Base-by-base conservation (phyloP, 2,329 filamentous ascomycete species). In the Cercospora beticola region DNA sequence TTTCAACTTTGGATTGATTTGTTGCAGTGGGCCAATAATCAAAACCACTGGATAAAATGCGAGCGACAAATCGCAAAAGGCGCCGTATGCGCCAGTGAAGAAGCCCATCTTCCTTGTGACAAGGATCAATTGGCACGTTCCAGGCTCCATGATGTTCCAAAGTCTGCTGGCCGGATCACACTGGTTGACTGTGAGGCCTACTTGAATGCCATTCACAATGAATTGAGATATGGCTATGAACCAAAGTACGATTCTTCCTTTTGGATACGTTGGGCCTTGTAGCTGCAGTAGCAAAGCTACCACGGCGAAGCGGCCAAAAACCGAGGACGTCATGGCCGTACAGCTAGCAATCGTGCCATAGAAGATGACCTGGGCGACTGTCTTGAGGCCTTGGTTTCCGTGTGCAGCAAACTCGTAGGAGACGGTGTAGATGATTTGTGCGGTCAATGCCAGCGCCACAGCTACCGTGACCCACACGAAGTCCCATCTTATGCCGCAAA, bases 41-140 rank as follows among this genome's bases (percentile, higher is more conserved):
- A 71, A 49, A 5, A 64, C 63, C 10, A 64, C 58, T 26, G 70
- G 70, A 52, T 71, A 71, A 5, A 70, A 46, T 12, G 70, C 70
- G n/a, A 71, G 68, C 21, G 60, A 67, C 36, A 71, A 54, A 60
- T 71, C 70, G 9, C 63, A 56, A 46, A 68, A 70, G n/a, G 70
- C 68, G 10, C 70, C 70, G 40, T 65, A 62, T 16, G 43, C 46
- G 5, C 68, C 68, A 12, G 65, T 52, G 26, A 70, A 62, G 59
- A 64, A 67, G 36, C 68, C 59, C 46, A 62, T 63, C 18, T 68
- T 56, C 21, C 60, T 52, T 10, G 46, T 66, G 36, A 63, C 31
- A 4, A 49, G 9, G 21, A 56, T 64, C 16, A 54, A 18, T 18
- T 54, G 23, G 59, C 68, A 70, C 9, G 12, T 43, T 7, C 68